Evolutionary conservation across 306 rosid species (phyloP).

Genomic region (Acacia crassicarpa): DNA sequence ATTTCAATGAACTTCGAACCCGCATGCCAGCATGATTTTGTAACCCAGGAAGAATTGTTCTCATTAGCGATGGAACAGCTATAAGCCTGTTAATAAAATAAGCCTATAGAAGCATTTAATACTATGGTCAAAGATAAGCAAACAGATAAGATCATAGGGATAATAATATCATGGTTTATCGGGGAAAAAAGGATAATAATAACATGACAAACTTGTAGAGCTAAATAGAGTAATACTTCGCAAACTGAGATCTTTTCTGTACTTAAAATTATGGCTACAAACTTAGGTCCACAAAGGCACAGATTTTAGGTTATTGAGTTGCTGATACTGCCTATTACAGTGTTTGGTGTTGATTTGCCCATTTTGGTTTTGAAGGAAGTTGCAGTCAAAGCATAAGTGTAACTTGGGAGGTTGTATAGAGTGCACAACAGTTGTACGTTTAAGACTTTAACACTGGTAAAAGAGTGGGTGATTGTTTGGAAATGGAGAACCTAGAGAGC

Average conservation of each 20-base stretch:
- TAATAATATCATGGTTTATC: neutral
- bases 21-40: conserved; percentile 33
- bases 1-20: conserved; percentile 51
- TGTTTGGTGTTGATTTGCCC: neutral
- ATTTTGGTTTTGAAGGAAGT: neutral
- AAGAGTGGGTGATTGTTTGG: neutral
- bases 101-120: conserved; percentile 52
- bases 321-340: neutral
- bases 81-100: conserved; percentile 70
- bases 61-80: conserved; percentile 84
- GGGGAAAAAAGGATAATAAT: neutral
- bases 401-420: neutral
- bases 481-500: neutral
- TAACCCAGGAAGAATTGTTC: conserved; percentile 70
- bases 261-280: conserved; percentile 15
- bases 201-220: conserved; percentile 9
- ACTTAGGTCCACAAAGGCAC: neutral
- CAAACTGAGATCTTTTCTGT: neutral
- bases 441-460: neutral
- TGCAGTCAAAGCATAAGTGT: neutral
- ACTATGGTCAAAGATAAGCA: conserved; percentile 23
- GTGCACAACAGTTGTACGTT: neutral
- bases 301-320: neutral
- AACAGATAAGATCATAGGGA: conserved; percentile 19
- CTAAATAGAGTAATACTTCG: conserved; percentile 10